Evolutionary conservation across 1,284 basidiomycete species (phyloP).

Genomic region (Papiliotrema nemorosa): DNA sequence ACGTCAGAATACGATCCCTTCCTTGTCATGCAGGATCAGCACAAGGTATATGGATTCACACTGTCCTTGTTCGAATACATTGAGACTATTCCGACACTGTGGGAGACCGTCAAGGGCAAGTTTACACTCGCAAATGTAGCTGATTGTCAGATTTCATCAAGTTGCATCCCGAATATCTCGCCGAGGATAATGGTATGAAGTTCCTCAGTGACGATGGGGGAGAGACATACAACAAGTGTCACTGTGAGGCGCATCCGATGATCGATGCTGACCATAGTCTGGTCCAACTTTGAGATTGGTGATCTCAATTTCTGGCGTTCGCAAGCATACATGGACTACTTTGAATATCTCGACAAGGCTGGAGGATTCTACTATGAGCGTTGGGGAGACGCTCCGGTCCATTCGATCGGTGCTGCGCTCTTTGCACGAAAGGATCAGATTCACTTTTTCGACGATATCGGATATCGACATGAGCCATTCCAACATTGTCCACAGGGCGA

Average conservation of each 20-base stretch:
- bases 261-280: constrained; percentile 53
- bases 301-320: constrained; percentile 69
- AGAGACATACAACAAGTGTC: constrained; percentile 71
- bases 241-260: constrained; percentile 56
- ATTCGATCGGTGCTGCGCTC: constrained; percentile 72
- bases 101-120: constrained; percentile 64
- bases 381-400: constrained; percentile 78
- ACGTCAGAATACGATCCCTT: constrained; percentile 70
- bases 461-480: constrained; percentile 50
- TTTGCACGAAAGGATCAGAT: constrained; percentile 68
- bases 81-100: constrained; percentile 72
- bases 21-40: constrained; percentile 74
- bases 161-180: constrained; percentile 63
- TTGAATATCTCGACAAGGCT: constrained; percentile 67
- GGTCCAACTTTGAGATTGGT: constrained; percentile 78
- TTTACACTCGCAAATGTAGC: neutral
- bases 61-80: constrained; percentile 73
- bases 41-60: constrained; percentile 75
- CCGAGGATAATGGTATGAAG: constrained; percentile 65
- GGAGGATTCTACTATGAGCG: constrained; percentile 81
- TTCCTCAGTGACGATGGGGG: constrained; percentile 73
- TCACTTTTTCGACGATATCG: constrained; percentile 64
- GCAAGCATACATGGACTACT: constrained; percentile 72
- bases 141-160: constrained; percentile 61
- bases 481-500: constrained; percentile 50